Base-by-base conservation (phyloP, 192 early-diverging fungal species). In the Podila verticillata region DNA sequence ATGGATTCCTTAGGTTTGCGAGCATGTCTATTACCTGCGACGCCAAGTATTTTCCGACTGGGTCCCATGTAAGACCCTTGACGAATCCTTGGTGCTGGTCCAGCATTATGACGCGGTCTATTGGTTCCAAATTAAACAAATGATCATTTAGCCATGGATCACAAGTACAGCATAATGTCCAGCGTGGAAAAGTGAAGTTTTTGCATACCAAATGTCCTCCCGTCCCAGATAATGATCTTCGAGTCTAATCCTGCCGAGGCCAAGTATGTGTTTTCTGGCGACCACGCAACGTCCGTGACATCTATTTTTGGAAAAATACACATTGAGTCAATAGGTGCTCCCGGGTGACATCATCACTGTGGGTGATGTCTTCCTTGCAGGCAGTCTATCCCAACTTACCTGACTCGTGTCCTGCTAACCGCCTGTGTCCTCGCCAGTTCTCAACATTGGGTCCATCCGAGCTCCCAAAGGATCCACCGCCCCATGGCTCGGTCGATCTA, bases 21-120 rank as follows among this genome's bases (percentile, higher is more conserved):
- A 44, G 13, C 17, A 54, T 24, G 4, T 34, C 2, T 39, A 35
- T 22, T 87, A 93, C 90, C 86, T 99, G 95, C 7, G 94, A 90
- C 0, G 97, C 97, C 63, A 99, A 81, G 80, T 91, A 99, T 71
- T 94, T 91, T 17, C 97, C 97, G 3, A 94, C 94, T 7, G 98
- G 98, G 82, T 99, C 98, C 89, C 95, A 99, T 1, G 96, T 90
- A 7, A 99, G 74, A 13, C 98, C 98, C 84, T 99, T 99, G 26
- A 99, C 98, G 83, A 98, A 97, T 48, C 94, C 95, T 29, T 82
- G 62, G 63, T 97, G 96, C 28, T 83, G 86, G 54, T 90, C 85
- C 29, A 97, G 74, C 57, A 85, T 90, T 5, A 86, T 85, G 22
- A 97, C 63, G 9, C 86, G 83, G 29, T 92, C 90, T 88, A 66